Evolutionary conservation across 1,284 basidiomycete genomes (phyloP).

Genomic region (Cutaneotrichosporon cavernicola): DNA sequence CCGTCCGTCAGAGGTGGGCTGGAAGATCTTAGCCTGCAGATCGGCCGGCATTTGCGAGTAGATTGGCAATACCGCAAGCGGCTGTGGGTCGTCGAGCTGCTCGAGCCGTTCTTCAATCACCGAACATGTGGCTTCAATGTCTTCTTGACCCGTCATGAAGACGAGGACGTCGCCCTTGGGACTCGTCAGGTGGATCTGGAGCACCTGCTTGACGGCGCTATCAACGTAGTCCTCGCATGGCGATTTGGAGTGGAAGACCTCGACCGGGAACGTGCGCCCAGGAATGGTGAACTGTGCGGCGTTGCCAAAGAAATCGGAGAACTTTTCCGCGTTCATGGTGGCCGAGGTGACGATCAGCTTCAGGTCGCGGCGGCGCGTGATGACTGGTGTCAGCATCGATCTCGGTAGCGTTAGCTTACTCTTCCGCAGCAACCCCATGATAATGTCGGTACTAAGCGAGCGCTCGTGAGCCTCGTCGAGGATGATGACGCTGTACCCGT

Average conservation of each 20-base stretch:
- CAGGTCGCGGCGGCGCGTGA: constrained; percentile 84
- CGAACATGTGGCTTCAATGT: constrained; percentile 93
- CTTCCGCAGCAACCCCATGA: constrained; percentile 93
- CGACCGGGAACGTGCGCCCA: constrained; percentile 97
- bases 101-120: constrained; percentile 85
- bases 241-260: constrained; percentile 91
- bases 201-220: constrained; percentile 92
- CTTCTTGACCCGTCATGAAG: constrained; percentile 99
- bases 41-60: constrained; percentile 99
- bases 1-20: constrained; percentile 87
- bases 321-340: constrained; percentile 99
- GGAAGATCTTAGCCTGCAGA: constrained; percentile 96
- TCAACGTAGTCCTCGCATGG: constrained; percentile 99
- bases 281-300: constrained; percentile 96
- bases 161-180: constrained; percentile 96
- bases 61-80: constrained; percentile 86
- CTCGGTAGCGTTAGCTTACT: constrained; percentile 59
- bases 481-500: constrained; percentile 92
- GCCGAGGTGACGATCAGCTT: constrained; percentile 98
- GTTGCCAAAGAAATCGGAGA: constrained; percentile 90
- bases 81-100: constrained; percentile 84
- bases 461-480: constrained; percentile 97
- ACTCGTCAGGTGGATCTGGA: constrained; percentile 91
- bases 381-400: constrained; percentile 59
- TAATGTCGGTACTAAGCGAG: constrained; percentile 89